Evolutionary conservation across 1,139 yeast species (phyloP), one percentile per base, ranked within the genome.

Genomic region (Suhomyces choctaworum): DNA sequence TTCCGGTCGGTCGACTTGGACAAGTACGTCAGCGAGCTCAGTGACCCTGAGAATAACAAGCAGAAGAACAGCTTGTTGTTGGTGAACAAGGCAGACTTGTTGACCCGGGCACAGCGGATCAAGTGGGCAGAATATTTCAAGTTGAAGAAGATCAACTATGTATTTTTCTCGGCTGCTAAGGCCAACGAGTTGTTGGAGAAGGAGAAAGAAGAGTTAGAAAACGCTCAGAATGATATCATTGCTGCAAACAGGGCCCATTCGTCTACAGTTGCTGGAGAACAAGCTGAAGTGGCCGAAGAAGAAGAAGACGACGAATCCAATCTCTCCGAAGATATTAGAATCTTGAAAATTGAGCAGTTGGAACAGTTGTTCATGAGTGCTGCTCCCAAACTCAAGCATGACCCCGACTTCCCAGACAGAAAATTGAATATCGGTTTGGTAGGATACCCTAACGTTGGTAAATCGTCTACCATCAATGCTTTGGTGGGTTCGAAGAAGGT

Each of bases 381-480:
- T 40, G 89, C 97, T 0, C 97, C 97, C 6, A 70, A 71, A 32
- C 80, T 88, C 28, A 63, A 73, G 42, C 56, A 64, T 22, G 71
- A 64, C 45, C 81, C 81, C 29, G 75, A 66, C 36, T 73, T 50
- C 44, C 80, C 80, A 13, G 84, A 80, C 26, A 73, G 82, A 46
- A 71, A 82, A 41, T 70, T 88, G 36, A 95, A 89, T 55, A 88
- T 94, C 46, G 99, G 99, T 38, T 74, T 94, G 43, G 98, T 94
- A 13, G 99, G 99, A 30, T 90, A 90, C 58, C 96, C 96, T 21
- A 88, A 90, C 59, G 97, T 90, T 34, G 97, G 97, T 71, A 90
- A 90, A 61, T 90, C 97, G 1, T 89, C 97, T 8, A 90, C 97
- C 8, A 90, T 90, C 51, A 90, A 90, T 60, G 96, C 97, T 0